Percentiles rank a stretch among this genome's conserved stretches.
These are phyloP conservation scores for Xylaria venustula DNA, from an alignment of 495 filamentous ascomycete species.

Conservation along the genomic window DNA sequence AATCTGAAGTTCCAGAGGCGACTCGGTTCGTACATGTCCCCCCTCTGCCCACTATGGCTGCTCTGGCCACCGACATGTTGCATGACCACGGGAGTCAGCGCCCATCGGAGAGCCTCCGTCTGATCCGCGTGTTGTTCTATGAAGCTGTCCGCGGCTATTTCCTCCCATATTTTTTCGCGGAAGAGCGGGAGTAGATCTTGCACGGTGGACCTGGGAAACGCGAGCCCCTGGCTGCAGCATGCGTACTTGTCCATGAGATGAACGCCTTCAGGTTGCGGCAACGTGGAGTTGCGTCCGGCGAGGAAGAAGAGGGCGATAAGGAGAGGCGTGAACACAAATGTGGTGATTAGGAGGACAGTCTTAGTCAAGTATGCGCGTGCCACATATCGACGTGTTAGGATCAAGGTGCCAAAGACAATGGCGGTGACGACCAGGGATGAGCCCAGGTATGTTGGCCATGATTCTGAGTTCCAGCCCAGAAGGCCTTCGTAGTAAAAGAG, in stretches of 20 bases:
- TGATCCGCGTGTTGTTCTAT: slow-evolving; percentile 21
- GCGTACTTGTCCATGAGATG: slow-evolving; percentile 48
- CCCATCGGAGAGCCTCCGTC: slow-evolving; percentile 37
- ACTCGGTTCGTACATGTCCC: slow-evolving; percentile 8
- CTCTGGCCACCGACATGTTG: slow-evolving; percentile 49
- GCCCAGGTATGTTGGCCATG: slow-evolving; percentile 43
- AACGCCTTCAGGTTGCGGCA: slow-evolving; percentile 33
- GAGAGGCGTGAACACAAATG: slow-evolving; percentile 21
- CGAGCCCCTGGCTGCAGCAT: slow-evolving; percentile 37
- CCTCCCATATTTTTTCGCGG: slow-evolving; percentile 18
- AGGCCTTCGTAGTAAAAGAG: slow-evolving; percentile 59
- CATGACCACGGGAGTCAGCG: slow-evolving; percentile 45
- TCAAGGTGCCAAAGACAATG: slow-evolving; percentile 9
- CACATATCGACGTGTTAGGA: slow-evolving; percentile 10
- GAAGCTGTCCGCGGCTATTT: slow-evolving; percentile 25
- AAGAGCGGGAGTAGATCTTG: slow-evolving; percentile 19
- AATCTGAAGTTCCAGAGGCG: slow-evolving; percentile 26
- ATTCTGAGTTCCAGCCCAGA: slow-evolving; percentile 56
- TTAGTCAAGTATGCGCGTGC: slow-evolving; percentile 12
- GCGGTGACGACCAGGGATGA: slow-evolving; percentile 27
- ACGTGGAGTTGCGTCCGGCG: slow-evolving; percentile 29
- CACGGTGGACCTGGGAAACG: slow-evolving; percentile 20
- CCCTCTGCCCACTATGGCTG: slow-evolving; percentile 19
- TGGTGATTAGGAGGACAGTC: slow-evolving; percentile 17
- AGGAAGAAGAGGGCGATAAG: slow-evolving; percentile 37